Evolutionary conservation across 225 moss, liverwort and hornwort genomes (phyloP).

Genomic region (Takakia lepidozioides): DNA sequence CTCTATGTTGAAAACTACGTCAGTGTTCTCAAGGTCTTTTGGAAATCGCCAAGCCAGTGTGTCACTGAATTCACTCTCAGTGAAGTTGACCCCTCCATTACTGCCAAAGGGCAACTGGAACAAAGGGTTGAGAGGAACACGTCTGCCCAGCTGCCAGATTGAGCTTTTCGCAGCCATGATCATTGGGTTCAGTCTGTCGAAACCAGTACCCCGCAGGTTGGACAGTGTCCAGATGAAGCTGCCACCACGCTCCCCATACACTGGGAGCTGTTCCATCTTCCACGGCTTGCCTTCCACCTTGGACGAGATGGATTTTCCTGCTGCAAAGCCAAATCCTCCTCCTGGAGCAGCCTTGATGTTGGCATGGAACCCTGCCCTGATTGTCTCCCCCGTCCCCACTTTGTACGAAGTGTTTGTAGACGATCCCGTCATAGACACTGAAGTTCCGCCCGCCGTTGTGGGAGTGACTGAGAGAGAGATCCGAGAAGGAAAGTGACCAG

Average conservation of each 20-base stretch:
- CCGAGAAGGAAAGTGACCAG: conserved; percentile 42
- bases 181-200: conserved; percentile 39
- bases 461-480: conserved; percentile 27
- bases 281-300: conserved; percentile 45
- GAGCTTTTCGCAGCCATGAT: conserved; percentile 32
- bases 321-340: conserved; percentile 23
- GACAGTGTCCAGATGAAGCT: conserved; percentile 38
- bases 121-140: conserved; percentile 40
- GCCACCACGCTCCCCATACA: conserved; percentile 45
- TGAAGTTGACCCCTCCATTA: conserved; percentile 43
- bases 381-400: conserved; percentile 30
- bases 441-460: conserved; percentile 9
- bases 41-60: conserved; percentile 38
- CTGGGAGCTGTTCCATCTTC: conserved; percentile 46
- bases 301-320: conserved; percentile 6
- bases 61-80: conserved; percentile 31
- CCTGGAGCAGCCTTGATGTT: conserved; percentile 18
- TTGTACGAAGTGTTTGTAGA: conserved; percentile 27
- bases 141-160: conserved; percentile 40
- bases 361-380: conserved; percentile 20
- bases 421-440: conserved; percentile 37
- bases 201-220: conserved; percentile 34
- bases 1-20: conserved; percentile 24
- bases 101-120: conserved; percentile 46
- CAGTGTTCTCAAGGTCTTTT: conserved; percentile 24